Base-by-base conservation (phyloP, 2,329 filamentous ascomycete genomes). In the Leptographium galeiforme region DNA sequence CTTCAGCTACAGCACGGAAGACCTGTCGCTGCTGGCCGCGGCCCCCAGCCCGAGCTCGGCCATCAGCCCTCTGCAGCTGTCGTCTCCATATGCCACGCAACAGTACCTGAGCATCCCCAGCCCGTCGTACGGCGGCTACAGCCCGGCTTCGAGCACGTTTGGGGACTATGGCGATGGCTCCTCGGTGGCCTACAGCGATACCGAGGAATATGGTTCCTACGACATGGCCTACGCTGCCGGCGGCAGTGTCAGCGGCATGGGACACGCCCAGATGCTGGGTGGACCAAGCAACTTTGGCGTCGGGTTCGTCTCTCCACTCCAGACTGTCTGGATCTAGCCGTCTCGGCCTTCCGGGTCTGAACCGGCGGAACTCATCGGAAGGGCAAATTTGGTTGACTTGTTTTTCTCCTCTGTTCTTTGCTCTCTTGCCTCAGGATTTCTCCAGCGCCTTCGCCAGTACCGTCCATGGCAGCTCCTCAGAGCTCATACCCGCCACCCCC, bases 31-130 rank as follows among this genome's bases (percentile, higher is more conserved):
- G 60, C 68, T 81, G 61, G 72, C 73, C 56, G 68, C 72, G 10
- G 71, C 77, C 54, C 49, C 49, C 18, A 45, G 71, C 18, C 71
- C 72, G 13, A 66, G 66, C 46, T 72, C 68, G 46, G 72, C 74
- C 45, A 69, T 76, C 60, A 81, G 74, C 63, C 77, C 78, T 16
- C 63, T 81, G 62, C 70, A 73, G 59, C 68, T 82, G 52, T 77
- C 78, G 36, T 82, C 77, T 38, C 75, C 77, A 1, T 80, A 73
- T 57, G 64, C 69, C 50, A 69, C 69, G 58, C 73, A 74, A 59
- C 76, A 81, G 60, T 84, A 82, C 62, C 74, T 84, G 54, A 77
- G 70, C 64, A 77, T 83, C 51, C 80, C 80, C n/a, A 82, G 79
- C 53, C 78, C 79, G 30, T 76, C 76, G 33, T 81, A 77, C 57